Base-by-base conservation (phyloP, 140 eudicot genomes). In the Flaveria floridana region DNA sequence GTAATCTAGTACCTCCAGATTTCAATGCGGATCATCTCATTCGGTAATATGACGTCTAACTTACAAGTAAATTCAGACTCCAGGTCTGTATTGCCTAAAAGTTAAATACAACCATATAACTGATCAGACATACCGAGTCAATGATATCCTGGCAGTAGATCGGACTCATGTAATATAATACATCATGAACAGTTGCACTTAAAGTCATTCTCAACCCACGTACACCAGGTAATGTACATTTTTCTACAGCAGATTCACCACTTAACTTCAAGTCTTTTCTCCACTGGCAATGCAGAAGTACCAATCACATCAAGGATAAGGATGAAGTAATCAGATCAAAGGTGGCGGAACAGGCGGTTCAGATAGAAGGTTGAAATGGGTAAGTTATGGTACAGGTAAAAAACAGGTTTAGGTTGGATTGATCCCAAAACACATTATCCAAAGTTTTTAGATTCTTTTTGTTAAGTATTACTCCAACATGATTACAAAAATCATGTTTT, bases 181-280 rank as follows among this genome's bases (percentile, higher is more conserved):
- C 89, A 81, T 94, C 99, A 77, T 94, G 99, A 82, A 89, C 99
- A 66, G 99, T 94, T 74, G 97, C 99, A 87, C 99, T 91, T 78
- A 94, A 80, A 73, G 85, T 88, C 44, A 89, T 87, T n/a, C 99
- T 88, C 77, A 94, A 72, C 44, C 93, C 96, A 59, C 91, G 87
- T 64, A 94, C 92, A 77, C 99, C 99, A 75, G 90, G 96, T 79
- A 94, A 84, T 58, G 99, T 94, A 41, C 85, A 79, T 81, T 82
- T 90, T 68, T 94, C 99, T 47, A 94, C 97, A 41, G 99, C 87
- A 85, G 91, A 80, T 84, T 94, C 99, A 75, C 99, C 96, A 71
- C 97, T 87, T 72, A 94, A 91, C 83, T 81, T 88, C 78, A 94
- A 83, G 57, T 95, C 94, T 84, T 82, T 94, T 82, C 99, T 85